Evolutionary conservation across 1,284 basidiomycete species (phyloP), one percentile per base, ranked within the genome.

Genomic region (Heterobasidion irregulare): DNA sequence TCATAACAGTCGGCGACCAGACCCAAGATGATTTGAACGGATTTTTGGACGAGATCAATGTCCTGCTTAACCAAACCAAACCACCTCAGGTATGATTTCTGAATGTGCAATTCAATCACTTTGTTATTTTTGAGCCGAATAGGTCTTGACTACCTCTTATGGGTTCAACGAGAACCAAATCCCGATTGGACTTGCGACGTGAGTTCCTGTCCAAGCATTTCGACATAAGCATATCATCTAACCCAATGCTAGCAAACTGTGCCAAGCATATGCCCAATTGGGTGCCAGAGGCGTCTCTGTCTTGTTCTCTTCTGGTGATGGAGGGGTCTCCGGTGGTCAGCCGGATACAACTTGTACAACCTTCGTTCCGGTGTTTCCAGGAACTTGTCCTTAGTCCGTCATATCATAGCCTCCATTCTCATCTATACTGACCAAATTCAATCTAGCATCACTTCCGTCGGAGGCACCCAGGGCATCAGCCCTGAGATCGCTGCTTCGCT

Each of bases 121-220:
- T 10, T 41, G n/a, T 12, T 7, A 12, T 2, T 7, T 41, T 10
- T 12, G 38, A 41, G 8, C 1, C 38, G 8, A 12, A 6, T n/a
- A 8, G 50, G 77, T 77, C 1, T 69, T 83, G 55, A 75, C 76
- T 2, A 84, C 80, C 18, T 65, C 61, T 50, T 68, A 68, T 50
- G 63, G 63, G 15, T 52, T 61, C 38, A 53, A 66, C 49, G 66
- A 68, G 54, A 50, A 58, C 53, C 57, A 58, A 18, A 57, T 66
- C 19, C 62, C 64, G 1, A n/a, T 16, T 13, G 10, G 45, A 0
- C 33, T 53, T 15, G 56, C 56, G 32, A 47, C 47, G 52, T 53
- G 32, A 10, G 56, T 56, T 15, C 8, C 33, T 45, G 8, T 12
- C 15, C 5, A 2, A 9, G 0, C 6, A 8, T 19, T 33, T 47